These are phyloP conservation scores for Argentina anserina DNA, from an alignment of 306 rosid species.

Conservation along the genomic window DNA sequence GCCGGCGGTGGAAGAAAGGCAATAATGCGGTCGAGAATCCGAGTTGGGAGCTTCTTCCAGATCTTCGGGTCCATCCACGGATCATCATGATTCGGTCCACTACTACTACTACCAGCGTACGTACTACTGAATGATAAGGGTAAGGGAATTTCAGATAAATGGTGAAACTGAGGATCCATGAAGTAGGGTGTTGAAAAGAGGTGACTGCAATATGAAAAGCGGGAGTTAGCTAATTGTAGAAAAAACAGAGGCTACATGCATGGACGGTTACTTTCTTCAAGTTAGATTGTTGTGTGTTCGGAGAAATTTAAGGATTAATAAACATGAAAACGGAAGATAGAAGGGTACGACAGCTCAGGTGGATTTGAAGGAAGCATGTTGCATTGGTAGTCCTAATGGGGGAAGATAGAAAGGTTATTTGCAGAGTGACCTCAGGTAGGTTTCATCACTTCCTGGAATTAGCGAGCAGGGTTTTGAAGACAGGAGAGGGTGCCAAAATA, in stretches of 20 bases:
- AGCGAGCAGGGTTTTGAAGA: not conserved
- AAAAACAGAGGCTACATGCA: not conserved
- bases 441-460: not conserved
- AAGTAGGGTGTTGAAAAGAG: not conserved
- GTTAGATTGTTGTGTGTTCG: conserved; percentile 18
- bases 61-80: conserved; percentile 71
- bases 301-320: conserved; percentile 4
- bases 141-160: conserved; percentile 31
- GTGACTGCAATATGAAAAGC: not conserved
- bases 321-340: conserved; percentile 25
- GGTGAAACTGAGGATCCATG: conserved; percentile 60
- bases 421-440: not conserved
- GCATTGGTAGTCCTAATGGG: not conserved
- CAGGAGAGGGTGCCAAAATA: not conserved
- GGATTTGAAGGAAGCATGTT: conserved; percentile 7
- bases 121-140: conserved; percentile 53
- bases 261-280: conserved; percentile 17
- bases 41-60: conserved; percentile 82
- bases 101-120: conserved; percentile 28
- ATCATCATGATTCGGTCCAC: not conserved
- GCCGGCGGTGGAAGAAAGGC: conserved; percentile 89
- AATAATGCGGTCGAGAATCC: conserved; percentile 61
- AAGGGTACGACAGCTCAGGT: conserved; percentile 9
- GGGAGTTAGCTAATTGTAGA: not conserved
- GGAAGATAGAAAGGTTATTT: not conserved